Percentiles rank a stretch among this genome's conserved stretches.
phyloP scores from a whole-genome alignment of 257 asterid species.

The Anisodus acutangulus region DNA sequence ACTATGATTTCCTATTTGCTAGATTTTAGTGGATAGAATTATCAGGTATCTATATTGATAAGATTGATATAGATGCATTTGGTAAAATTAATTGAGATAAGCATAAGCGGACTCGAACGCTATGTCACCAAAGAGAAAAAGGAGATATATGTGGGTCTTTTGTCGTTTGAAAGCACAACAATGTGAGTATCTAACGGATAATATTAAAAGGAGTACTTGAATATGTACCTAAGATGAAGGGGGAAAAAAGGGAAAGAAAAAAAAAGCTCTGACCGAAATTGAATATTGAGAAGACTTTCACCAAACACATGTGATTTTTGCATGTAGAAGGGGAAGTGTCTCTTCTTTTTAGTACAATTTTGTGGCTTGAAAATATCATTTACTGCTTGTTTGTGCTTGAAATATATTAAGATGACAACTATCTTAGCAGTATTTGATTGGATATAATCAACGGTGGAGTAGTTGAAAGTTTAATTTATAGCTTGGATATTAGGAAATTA shows the following conservation, averaged over 20 bases:
- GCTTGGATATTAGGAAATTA: background rate
- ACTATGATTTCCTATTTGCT: no score
- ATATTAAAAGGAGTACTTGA: background rate
- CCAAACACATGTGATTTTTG: slow-evolving; percentile 22
- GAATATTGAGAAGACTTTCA: background rate
- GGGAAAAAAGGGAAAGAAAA: no score
- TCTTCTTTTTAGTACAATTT: slow-evolving; percentile 19
- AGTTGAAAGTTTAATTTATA: background rate
- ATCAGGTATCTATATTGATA: no score
- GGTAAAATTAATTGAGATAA: no score
- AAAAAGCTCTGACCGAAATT: background rate
- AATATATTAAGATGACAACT: background rate
- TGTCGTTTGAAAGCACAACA: slow-evolving; percentile 11
- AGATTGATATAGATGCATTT: no score
- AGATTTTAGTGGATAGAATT: no score
- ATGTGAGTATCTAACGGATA: background rate
- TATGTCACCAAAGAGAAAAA: no score
- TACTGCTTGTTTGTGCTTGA: background rate
- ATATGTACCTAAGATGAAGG: slow-evolving; percentile 18
- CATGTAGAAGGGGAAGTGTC: slow-evolving; percentile 6
- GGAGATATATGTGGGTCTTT: background rate
- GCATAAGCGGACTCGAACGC: no score
- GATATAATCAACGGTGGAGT: background rate
- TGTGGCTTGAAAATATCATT: slow-evolving; percentile 1
- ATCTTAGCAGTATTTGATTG: slow-evolving; percentile 3